Evolutionary conservation across 2,329 filamentous ascomycete species (phyloP), one percentile per base, ranked within the genome.

Genomic region (Talaromyces sp.): DNA sequence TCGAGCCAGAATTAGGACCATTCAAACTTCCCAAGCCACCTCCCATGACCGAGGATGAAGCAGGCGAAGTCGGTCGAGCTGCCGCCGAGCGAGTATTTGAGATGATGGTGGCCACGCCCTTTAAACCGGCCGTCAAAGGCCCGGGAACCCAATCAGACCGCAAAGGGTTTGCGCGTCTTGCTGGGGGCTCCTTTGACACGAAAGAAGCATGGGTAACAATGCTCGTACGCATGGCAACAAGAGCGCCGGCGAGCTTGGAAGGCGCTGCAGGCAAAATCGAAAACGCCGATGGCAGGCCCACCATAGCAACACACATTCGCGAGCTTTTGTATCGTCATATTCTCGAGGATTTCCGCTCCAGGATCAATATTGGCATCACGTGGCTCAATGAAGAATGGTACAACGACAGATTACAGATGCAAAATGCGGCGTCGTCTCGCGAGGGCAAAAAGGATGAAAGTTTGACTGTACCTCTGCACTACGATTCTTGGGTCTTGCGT

Each of bases 321-420:
- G 89, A 96, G 67, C 83, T 86, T 8, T 80, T 99, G 1, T 95
- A 92, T 75, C 83, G 85, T 59, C 97, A 96, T 73, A 85, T 98
- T 55, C 85, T 98, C 65, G 92, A 96, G 65, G 93, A 98, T 72
- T 99, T 96, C 77, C 87, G 93, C 59, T 88, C 85, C 64, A 88
- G 95, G 51, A 93, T 98, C 65, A 93, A 96, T 67, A 85, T 95
- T 25, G 93, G 92, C 1, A 92, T 98, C 57, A 88, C 89, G 8
- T 99, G 95, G 95, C 82, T 99, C 17, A 96, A 89, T 68, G 95
- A 99, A 74, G 95, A 99, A 77, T 99, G 95, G 93, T 98, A 96
- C 75, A 96, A 93, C 69, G 93, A 98, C 73, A 87, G 82, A 51
- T 75, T 92, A 33, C 79, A 82, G 58, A 72, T 78, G 52, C 78